Base-by-base conservation (phyloP, 306 rosid genomes). In the Dryas alaskensis region DNA sequence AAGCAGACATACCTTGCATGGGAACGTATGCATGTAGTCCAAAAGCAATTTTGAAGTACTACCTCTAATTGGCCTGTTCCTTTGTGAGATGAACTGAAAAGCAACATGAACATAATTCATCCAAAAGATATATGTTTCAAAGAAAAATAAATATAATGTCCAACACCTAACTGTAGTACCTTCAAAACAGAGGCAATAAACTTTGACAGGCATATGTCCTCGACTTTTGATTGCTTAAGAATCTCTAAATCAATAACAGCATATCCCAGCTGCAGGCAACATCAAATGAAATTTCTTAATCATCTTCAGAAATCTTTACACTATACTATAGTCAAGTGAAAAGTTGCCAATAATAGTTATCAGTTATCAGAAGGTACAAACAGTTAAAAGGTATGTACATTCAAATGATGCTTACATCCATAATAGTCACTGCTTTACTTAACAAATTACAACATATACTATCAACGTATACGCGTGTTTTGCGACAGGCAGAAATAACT, bases 21-120 rank as follows among this genome's bases (percentile, higher is more conserved):
- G 97, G 66, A 84, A 79, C 5, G 89, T 79, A 57, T 61, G 86
- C 55, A 90, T 47, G 83, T 89, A 94, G 71, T 82, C 88, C 81
- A 81, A 74, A 49, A 92, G 80, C 89, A 94, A 80, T 75, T 84
- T 88, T 81, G 86, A 78, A 76, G 96, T 84, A 71, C 88, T 82
- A 12, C 99, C 96, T 79, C 97, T 85, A 64, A 90, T 68, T 67
- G 92, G 96, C 69, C 86, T 88, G 67, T 92, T 84, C 84, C 92
- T 87, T 83, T 94, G 99, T 19, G 99, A 92, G 83, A 92, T 78
- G 80, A 89, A 94, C 99, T 92, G 85, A 55, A 78, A 49, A 77
- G 67, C 48, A 70, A 65, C 63, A 72, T 42, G 48, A 72, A 14
- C 25, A 61, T 31, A 67, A 55, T 61, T 73, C 13, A 7, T 52